Evolutionary conservation across 352 stramenopile genomes (phyloP), one percentile per base, ranked within the genome.

Genomic region (Phytophthora uliginosa): DNA sequence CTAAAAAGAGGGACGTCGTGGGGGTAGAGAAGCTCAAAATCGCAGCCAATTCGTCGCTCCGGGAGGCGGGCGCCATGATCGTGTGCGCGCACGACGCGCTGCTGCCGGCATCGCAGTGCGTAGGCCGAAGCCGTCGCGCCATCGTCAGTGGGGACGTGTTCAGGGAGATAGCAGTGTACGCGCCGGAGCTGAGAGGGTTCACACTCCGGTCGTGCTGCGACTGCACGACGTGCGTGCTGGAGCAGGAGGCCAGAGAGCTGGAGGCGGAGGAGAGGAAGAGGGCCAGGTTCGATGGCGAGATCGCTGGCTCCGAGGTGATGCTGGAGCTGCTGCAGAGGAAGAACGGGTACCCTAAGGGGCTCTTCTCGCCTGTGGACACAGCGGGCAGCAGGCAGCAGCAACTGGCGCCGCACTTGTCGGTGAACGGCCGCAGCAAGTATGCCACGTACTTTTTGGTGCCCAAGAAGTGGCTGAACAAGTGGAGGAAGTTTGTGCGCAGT

Each of bases 381-480:
- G 48, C 20, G 5, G 54, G 52, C n/a, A 78, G 42, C 38, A 71
- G 66, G 54, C 63, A 74, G 26, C 73, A 79, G 69, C 71, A 82
- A 33, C 24, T 82, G 42, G 75, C 75, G 3, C 67, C 85, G 50
- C 86, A 91, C 69, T 70, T 94, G 31, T 89, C 86, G 4, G 47
- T 94, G 15, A 80, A 82, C 45, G 71, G 71, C 26, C 64, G 71
- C 10, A 85, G 83, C 61, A 90, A 89, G 42, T 85, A 74, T 52
- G 75, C 75, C 15, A 82, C 83, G 33, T 94, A 91, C 66, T 94
- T 93, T 34, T 66, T 95, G n/a, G 90, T 97, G 47, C 90, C 90
- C 2, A 94, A 93, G 65, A 95, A 94, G 48, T 97, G 90, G 90
- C 73, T 95, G 20, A 86, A 84, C 51, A 86, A 85, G 58, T 97